Percentiles rank a stretch among this genome's conserved stretches.
These are phyloP conservation scores for Chamaenerion angustifolium DNA, from an alignment of 345 rosid species.

Conservation along the genomic window DNA sequence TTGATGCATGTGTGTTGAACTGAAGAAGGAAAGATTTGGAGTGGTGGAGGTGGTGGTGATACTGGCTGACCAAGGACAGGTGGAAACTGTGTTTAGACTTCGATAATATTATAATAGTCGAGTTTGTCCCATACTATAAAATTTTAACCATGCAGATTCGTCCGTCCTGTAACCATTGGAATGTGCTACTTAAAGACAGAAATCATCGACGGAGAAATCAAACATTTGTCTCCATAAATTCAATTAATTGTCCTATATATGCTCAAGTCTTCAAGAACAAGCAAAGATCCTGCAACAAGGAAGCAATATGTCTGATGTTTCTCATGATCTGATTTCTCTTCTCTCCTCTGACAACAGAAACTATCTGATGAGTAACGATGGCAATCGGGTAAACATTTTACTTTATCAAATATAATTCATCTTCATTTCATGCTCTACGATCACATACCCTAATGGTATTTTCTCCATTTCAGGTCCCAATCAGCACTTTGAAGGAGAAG, in stretches of 20 bases:
- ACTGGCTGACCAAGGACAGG: conserved; percentile 28
- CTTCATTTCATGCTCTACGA: no score
- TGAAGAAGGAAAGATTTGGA: conserved; percentile 17
- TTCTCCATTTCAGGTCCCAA: neutral
- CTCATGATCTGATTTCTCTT: conserved; percentile 3
- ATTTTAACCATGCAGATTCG: no score
- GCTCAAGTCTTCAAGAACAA: no score
- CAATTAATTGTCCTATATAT: no score
- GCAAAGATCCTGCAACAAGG: neutral
- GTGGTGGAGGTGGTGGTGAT: conserved; percentile 18
- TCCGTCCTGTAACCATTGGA: no score
- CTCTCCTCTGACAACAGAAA: conserved; percentile 1
- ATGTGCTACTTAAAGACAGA: no score
- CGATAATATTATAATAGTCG: no score
- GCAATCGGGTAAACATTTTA: neutral
- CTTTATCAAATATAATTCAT: neutral
- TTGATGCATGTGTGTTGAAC: conserved; percentile 16
- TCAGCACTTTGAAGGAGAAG: conserved; percentile 3
- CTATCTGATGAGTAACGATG: conserved; percentile 2
- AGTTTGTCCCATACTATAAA: no score
- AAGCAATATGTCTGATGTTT: conserved; percentile 11
- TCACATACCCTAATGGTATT: no score
- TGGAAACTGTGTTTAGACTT: no score
- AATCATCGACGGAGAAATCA: neutral
- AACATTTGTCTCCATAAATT: no score